Conservation (phyloP, 2,329 filamentous ascomycete species). For the Pseudopyricularia cyperi region DNA sequence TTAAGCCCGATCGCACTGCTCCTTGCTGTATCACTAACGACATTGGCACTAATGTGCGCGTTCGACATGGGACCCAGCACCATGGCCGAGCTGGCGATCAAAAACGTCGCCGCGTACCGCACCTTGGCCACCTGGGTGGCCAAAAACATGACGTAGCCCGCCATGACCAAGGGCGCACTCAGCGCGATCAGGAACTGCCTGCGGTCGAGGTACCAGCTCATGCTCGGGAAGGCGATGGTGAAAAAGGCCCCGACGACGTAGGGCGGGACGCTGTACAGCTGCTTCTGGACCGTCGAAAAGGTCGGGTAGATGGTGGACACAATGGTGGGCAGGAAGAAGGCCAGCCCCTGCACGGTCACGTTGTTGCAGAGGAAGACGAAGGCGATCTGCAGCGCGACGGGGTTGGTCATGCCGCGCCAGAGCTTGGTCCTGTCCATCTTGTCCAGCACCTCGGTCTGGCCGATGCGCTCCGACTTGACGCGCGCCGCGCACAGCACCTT, state of each 20-base stretch:
- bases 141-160: constrained; percentile 55
- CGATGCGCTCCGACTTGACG: constrained; percentile 34
- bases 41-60: constrained; percentile 51
- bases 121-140: constrained; percentile 32
- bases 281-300: constrained; percentile 40
- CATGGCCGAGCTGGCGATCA: constrained; percentile 49
- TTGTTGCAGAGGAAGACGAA: constrained; percentile 14
- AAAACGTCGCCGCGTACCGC: constrained; percentile 54
- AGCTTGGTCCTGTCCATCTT: constrained; percentile 37
- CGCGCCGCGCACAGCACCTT: constrained; percentile 41
- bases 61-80: constrained; percentile 49
- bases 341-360: constrained; percentile 24
- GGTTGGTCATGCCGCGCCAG: constrained; percentile 20
- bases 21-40: constrained; percentile 52
- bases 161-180: constrained; percentile 44
- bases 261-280: constrained; percentile 55
- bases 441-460: constrained; percentile 30
- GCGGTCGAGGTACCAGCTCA: constrained; percentile 42
- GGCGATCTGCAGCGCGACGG: constrained; percentile 12
- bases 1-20: constrained; percentile 47
- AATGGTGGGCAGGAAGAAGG: constrained; percentile 52
- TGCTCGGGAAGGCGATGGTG: constrained; percentile 40
- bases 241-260: constrained; percentile 53
- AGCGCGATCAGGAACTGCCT: constrained; percentile 41
- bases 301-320: constrained; percentile 50